These are phyloP conservation scores for Phylloporus sp. DNA, from an alignment of 768 basidiomycete species.

Conservation along the genomic window DNA sequence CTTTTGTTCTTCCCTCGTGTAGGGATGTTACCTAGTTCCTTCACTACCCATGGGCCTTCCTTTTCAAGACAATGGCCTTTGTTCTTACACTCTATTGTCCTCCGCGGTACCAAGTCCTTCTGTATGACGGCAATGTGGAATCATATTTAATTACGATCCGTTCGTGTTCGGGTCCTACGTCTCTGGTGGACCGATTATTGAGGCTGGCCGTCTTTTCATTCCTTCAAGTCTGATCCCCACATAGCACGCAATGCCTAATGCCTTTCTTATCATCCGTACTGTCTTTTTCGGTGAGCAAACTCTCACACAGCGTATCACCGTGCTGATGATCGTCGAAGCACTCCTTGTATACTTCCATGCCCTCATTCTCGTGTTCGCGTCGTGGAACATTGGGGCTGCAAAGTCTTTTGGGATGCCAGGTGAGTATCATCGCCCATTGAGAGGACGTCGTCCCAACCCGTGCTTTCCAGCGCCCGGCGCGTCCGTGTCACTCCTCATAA, in stretches of 20 bases:
- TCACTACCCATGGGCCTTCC: slow-evolving; percentile 19
- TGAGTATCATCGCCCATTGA: slow-evolving; percentile 19
- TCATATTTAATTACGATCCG: slow-evolving; percentile 11
- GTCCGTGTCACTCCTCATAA: slow-evolving; percentile 45
- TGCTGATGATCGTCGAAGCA: slow-evolving; percentile 16
- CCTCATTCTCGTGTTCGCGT: slow-evolving; percentile 49
- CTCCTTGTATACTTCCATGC: slow-evolving; percentile 48
- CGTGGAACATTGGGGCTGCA: slow-evolving; percentile 49
- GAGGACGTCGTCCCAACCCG: background rate
- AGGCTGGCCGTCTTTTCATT: slow-evolving; percentile 8
- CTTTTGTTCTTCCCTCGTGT: background rate
- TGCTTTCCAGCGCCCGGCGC: slow-evolving; percentile 39
- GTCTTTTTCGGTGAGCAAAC: slow-evolving; percentile 49
- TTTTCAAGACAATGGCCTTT: slow-evolving; percentile 23
- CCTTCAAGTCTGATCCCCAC: background rate
- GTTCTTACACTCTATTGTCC: slow-evolving; percentile 27
- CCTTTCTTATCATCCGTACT: slow-evolving; percentile 53
- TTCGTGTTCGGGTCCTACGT: slow-evolving; percentile 7
- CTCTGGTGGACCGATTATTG: slow-evolving; percentile 20
- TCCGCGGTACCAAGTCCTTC: background rate
- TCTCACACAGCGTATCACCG: background rate
- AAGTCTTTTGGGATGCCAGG: slow-evolving; percentile 34
- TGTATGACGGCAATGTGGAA: slow-evolving; percentile 4
- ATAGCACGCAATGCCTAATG: slow-evolving; percentile 37
- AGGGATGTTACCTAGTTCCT: too few relatives aligned